Percentiles rank a stretch among this genome's conserved stretches.
Evolutionary conservation across 306 rosid species (phyloP).

Genomic region (Senna tora): DNA sequence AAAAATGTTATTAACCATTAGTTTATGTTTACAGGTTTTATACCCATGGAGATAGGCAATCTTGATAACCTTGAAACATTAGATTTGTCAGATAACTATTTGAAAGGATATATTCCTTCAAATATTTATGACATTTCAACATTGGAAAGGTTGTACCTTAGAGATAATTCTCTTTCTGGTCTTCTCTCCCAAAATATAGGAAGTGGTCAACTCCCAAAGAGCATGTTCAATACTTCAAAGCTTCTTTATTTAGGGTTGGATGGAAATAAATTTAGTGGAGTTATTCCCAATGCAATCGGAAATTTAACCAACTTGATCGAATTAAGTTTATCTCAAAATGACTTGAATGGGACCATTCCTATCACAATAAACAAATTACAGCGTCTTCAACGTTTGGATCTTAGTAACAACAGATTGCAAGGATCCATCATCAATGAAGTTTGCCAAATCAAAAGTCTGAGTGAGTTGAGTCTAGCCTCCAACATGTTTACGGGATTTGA

Average conservation of each 20-base stretch:
- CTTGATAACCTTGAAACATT: not conserved
- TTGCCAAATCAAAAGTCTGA: not conserved
- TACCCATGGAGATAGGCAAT: conserved; percentile 27
- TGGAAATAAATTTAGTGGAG: not conserved
- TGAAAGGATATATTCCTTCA: conserved; percentile 29
- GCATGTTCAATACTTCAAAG: not conserved
- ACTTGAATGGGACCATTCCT: not conserved
- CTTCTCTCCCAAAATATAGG: not conserved
- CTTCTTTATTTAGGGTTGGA: not conserved
- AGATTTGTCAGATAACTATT: not conserved
- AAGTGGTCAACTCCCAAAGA: not conserved
- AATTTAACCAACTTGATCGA: not conserved
- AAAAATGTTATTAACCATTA: no score
- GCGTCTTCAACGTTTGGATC: not conserved
- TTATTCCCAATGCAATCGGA: not conserved
- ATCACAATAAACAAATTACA: not conserved
- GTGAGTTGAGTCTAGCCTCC: not conserved
- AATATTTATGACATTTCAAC: conserved; percentile 36
- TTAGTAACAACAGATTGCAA: not conserved
- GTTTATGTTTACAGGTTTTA: conserved; percentile 21
- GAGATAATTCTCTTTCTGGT: not conserved
- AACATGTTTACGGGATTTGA: not conserved
- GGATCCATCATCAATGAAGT: not conserved
- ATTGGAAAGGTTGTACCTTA: conserved; percentile 11
- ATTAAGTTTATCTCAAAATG: not conserved